Evolutionary conservation across 202 grass and related monocot genomes (phyloP).

Genomic region (Schoenoplectus tabernaemontani): DNA sequence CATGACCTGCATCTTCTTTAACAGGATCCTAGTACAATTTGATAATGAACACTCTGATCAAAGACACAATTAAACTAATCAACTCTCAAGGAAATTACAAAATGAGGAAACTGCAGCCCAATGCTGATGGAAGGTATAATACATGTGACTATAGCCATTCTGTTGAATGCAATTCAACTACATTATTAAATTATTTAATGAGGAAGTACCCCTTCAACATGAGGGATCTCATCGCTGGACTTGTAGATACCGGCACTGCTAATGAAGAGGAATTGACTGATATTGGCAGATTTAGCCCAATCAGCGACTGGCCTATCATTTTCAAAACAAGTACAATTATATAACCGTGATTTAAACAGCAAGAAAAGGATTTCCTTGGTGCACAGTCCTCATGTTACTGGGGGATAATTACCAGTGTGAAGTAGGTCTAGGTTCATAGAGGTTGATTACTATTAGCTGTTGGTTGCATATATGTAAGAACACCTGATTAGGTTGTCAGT

Average conservation of each 20-base stretch:
- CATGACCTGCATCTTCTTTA: constrained; percentile 76
- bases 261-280: constrained; percentile 73
- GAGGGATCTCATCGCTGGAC: constrained; percentile 46
- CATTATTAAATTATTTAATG: not conserved
- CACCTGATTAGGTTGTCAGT: too few relatives aligned
- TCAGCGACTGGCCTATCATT: constrained; percentile 64
- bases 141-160: not conserved
- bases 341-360: not conserved
- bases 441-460: not conserved
- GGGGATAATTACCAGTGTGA: too few relatives aligned
- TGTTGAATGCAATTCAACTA: not conserved
- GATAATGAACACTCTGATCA: not conserved
- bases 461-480: not conserved
- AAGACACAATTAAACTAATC: not conserved
- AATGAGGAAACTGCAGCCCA: too few relatives aligned
- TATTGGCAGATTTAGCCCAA: constrained; percentile 61
- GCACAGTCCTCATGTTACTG: not conserved
- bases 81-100: not conserved
- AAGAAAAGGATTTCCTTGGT: not conserved
- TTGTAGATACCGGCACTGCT: constrained; percentile 89
- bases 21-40: constrained; percentile 52
- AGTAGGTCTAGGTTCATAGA: too few relatives aligned
- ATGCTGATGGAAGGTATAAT: not conserved
- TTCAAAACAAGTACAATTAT: not conserved
- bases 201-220: constrained; percentile 68